Base-by-base conservation (phyloP, 257 asterid species). In the Nicotiana tabacum region DNA sequence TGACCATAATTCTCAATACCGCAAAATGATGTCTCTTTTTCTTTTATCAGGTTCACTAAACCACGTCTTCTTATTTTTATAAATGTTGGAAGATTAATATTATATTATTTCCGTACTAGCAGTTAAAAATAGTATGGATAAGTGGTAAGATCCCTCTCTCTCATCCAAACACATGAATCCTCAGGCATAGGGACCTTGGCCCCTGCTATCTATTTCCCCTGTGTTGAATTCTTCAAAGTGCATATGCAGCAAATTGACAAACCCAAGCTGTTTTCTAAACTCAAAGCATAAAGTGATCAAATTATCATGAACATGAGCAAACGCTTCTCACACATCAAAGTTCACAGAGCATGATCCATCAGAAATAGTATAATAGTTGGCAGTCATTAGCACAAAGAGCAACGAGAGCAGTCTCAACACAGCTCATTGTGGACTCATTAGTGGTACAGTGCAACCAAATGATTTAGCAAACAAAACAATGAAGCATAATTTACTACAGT, bases 241-340 rank as follows among this genome's bases (percentile, higher is more conserved):
- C 58, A 53, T 53, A 53, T 53, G 16, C 58, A 53, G 58, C 58
- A 53, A 51, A 76, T 37, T 15, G 64, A 60, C 21, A 29, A 51
- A 51, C 53, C 46, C 15, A 76, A 76, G 9, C 16, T 76, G 80
- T 29, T 27, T 76, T 29, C 64, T 51, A 51, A 76, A 76, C 80
- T 48, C 29, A 76, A 51, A 76, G 46, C 43, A 76, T n/a, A 27
- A 51, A 51, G 17, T 15, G 46, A 76, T 51, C 46, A 29, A 76
- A 74, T 74, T 24, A 74, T 24, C 24, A 24, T 24, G 56, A 74
- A 74, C 62, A 13, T 24, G 4, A 24, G 10, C 79, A n/a, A 74
- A 46, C 24, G 79, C 24, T 74, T 74, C 69, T 43, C 78, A 21
- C 78, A 21, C 62, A 48, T 74, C 80, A 48, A 74, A 76, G 27